phyloP scores from a whole-genome alignment of 108 stramenopile species.

The Mayamaea pseudoterrestris region DNA sequence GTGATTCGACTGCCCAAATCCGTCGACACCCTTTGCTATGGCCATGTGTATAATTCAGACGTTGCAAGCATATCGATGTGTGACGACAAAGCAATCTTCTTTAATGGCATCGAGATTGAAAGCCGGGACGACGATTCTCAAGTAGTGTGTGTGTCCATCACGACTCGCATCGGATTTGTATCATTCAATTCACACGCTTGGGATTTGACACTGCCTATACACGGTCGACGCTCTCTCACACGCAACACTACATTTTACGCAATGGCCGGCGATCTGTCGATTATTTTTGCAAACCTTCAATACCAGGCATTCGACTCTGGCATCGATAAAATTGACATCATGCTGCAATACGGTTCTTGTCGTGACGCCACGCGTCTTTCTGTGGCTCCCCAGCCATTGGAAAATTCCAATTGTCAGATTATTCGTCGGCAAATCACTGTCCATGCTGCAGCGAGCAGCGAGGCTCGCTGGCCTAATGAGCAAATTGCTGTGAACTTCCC shows the following conservation, averaged over 20 bases:
- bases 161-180: not conserved
- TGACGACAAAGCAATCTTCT: too few relatives aligned
- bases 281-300: not conserved
- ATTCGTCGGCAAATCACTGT: not conserved
- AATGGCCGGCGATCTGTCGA: not conserved
- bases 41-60: too few relatives aligned
- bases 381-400: not conserved
- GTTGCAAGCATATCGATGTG: too few relatives aligned
- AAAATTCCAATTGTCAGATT: not conserved
- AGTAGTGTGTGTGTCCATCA: not conserved
- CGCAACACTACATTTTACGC: not conserved
- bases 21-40: too few relatives aligned
- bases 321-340: not conserved
- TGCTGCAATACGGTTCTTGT: not conserved
- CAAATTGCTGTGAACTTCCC: not conserved
- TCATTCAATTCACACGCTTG: not conserved
- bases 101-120: constrained; percentile 2
- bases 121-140: not conserved
- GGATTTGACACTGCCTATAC: not conserved
- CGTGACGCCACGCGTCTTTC: not conserved
- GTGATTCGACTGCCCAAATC: too few relatives aligned
- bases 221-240: not conserved
- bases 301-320: not conserved
- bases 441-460: not conserved
- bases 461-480: not conserved